Conservation (phyloP, 495 filamentous ascomycete species). For the Xanthoparmelia taractica region DNA sequence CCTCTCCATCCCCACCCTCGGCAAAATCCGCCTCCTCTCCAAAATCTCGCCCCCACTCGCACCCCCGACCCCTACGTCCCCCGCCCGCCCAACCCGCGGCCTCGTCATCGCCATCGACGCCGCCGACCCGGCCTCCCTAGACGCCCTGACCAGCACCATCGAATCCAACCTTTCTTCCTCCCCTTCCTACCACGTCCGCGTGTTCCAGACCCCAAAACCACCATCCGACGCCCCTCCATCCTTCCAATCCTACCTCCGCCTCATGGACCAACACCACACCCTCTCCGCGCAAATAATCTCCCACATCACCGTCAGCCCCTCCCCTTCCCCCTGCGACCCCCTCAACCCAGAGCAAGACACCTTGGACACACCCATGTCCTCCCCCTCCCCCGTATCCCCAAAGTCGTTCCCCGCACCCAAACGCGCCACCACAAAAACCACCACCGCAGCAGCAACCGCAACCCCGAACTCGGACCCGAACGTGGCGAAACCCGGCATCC, state of each 20-base stretch:
- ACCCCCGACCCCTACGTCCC: conserved; percentile 37
- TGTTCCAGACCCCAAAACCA: conserved; percentile 30
- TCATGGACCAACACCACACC: conserved; percentile 23
- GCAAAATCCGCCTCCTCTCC: conserved; percentile 50
- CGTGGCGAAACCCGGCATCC: conserved; percentile 30
- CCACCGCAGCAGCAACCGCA: too few species aligned
- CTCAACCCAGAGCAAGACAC: too few species aligned
- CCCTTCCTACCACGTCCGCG: conserved; percentile 13
- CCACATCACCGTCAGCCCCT: conserved; percentile 18
- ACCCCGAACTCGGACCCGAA: too few species aligned
- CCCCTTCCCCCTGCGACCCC: neutral
- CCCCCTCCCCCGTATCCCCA: conserved; percentile 26
- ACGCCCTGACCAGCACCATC: conserved; percentile 55
- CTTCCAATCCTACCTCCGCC: conserved; percentile 22
- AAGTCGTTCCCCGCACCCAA: conserved; percentile 17
- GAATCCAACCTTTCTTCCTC: conserved; percentile 27
- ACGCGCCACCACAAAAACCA: too few species aligned
- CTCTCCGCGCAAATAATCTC: conserved; percentile 19
- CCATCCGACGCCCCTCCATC: conserved; percentile 16
- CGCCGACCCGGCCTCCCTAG: conserved; percentile 43
- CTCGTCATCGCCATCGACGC: conserved; percentile 81
- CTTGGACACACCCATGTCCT: too few species aligned
- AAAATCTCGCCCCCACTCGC: conserved; percentile 60
- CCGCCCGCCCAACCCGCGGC: conserved; percentile 49
- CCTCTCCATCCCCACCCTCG: conserved; percentile 59